Base-by-base conservation (phyloP, 176 grass and related monocot species). In the Aegilops longissima region DNA sequence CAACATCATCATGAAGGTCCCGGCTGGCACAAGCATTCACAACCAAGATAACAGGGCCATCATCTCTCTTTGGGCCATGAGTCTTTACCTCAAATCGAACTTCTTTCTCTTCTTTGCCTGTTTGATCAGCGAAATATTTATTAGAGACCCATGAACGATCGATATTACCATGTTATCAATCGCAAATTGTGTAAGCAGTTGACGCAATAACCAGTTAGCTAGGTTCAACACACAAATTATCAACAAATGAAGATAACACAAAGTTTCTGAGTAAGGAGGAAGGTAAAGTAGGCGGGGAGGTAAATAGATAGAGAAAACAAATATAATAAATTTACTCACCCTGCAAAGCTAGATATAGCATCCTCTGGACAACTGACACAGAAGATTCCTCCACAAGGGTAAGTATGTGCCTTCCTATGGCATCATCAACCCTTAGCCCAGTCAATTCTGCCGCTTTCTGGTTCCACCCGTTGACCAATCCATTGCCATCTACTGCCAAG, bases 391-490 rank as follows among this genome's bases (percentile, higher is more conserved):
- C 93, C 12, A 91, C 90, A 76, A 98, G 92, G 8, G 84, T 87
- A 84, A 98, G 93, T 86, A 98, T 87, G 86, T 98, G 90, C 51
- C 91, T 94, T 62, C 96, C 93, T 59, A 96, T 91, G 14, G 97
- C 97, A 31, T 96, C 86, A 58, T 93, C 94, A 72, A 98, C 94
- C 45, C 76, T 83, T 65, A 98, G 78, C 36, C 92, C 97, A 2
- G 92, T 93, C 82, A 98, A 76, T 42, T 96, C 93, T 1, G 94
- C 90, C 17, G 88, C 87, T 85, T 98, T 98, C 72, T 93, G 90
- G 82, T 98, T 98, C 97, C 97, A 98, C 17, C 97, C 94, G 23
- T 98, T 98, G 39, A 98, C 83, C 58, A 98, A 59, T 34, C 97
- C 97, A 45, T 93, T 93, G 62, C 84, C 65, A 83, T 98, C 97